These are phyloP conservation scores for Massariosphaeria phaeospora DNA, from an alignment of 495 filamentous ascomycete genomes.

Conservation along the genomic window DNA sequence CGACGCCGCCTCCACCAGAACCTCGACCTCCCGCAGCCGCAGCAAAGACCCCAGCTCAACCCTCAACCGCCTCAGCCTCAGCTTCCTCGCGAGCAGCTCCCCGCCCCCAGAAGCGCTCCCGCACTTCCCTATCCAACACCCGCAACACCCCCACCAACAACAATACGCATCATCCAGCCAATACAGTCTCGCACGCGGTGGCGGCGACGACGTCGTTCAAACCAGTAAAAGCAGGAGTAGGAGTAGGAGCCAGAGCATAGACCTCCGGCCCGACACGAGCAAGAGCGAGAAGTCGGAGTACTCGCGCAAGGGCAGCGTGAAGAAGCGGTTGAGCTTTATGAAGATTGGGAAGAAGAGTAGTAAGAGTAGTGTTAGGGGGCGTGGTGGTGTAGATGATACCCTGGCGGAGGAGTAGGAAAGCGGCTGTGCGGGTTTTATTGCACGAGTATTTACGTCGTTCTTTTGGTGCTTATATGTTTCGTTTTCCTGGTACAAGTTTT, in stretches of 20 bases:
- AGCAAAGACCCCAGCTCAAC: constrained; percentile 23
- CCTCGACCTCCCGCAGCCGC: constrained; percentile 26
- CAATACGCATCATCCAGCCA: not conserved
- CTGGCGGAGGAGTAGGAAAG: constrained; percentile 30
- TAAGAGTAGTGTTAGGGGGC: constrained; percentile 39
- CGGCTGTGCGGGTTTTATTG: not conserved
- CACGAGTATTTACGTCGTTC: not conserved
- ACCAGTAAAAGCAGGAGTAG: constrained; percentile 5
- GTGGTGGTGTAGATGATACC: constrained; percentile 23
- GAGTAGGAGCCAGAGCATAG: constrained; percentile 22
- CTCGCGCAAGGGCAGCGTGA: constrained; percentile 52
- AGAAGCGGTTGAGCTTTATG: constrained; percentile 65
- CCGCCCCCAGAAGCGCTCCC: constrained; percentile 10
- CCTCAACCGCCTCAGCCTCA: constrained; percentile 21
- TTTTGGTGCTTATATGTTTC: too few species aligned
- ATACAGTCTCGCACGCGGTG: too few species aligned
- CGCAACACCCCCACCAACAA: too few species aligned
- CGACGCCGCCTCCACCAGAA: constrained; percentile 13
- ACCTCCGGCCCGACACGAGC: constrained; percentile 37
- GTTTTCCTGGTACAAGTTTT: too few species aligned
- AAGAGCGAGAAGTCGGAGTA: constrained; percentile 34
- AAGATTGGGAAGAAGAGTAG: constrained; percentile 63
- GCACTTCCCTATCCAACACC: not conserved
- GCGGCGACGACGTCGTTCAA: not conserved
- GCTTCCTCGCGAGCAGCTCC: constrained; percentile 11